Evolutionary conservation across 805 yeast species (phyloP), one percentile per base, ranked within the genome.

Genomic region (Yamadazyma olivae): DNA sequence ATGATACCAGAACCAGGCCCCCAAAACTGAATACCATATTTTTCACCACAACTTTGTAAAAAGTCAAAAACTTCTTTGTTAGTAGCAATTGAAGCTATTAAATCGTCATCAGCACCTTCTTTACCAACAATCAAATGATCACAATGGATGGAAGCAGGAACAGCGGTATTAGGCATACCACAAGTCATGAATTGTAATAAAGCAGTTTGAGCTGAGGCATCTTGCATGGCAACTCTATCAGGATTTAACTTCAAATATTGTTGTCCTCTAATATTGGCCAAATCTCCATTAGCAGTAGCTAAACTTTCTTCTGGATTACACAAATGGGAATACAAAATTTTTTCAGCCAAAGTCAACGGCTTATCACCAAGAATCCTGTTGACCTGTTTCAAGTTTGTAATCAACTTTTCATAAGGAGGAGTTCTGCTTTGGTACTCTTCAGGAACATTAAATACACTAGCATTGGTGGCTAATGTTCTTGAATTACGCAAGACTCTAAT

Each of bases 171-270:
- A 33, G 83, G 71, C 77, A 91, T 78, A 24, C 95, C 95, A 47
- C 96, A 91, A 36, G 97, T 88, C 96, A 93, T 93, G 70, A 93
- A 93, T 68, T 93, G 99, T 51, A 93, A 71, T 49, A 93, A 72
- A n/a, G 99, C 99, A 87, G 91, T 93, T 68, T 93, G 99, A 14
- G 99, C 99, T 21, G 96, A 86, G n/a, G 99, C 99, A 73, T 93
- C 99, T 72, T 93, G 99, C 95, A 95, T 91, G 18, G 99, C 99
- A 32, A 93, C 98, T 61, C 99, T 80, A 60, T 93, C 99, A 17
- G 99, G 99, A 59, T 85, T 79, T 53, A 93, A 75, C 71, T 93
- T 93, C 61, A 93, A 75, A 67, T 93, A 93, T 35, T 90, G 79
- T 33, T 81, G 71, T 49, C 99, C 99, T 67, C 99, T 79, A 45